Evolutionary conservation across 345 rosid genomes (phyloP).

Genomic region (Sonneratia caseolaris): DNA sequence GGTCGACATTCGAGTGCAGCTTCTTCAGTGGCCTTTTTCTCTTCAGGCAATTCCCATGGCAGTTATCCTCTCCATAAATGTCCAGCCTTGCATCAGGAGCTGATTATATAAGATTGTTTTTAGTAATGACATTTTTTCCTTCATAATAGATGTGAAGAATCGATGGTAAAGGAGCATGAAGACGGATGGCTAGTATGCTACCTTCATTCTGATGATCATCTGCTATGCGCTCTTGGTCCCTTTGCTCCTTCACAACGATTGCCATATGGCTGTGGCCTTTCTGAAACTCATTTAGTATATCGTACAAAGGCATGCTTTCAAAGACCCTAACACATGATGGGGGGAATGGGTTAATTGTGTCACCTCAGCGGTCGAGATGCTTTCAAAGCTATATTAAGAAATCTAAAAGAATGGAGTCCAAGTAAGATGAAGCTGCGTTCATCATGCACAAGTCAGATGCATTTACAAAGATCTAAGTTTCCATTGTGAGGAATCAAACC

Average conservation of each 20-base stretch:
- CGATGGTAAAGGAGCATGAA: not conserved
- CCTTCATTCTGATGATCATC: slow-evolving; percentile 9
- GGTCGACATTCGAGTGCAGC: slow-evolving; percentile 8
- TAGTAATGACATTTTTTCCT: not conserved
- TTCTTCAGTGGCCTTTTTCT: slow-evolving; percentile 17
- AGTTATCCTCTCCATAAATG: slow-evolving; percentile 19
- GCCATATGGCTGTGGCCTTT: slow-evolving; percentile 76
- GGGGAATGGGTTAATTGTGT: not conserved
- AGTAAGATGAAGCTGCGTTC: too few relatives aligned
- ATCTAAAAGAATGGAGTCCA: too few relatives aligned
- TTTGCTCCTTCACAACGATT: slow-evolving; percentile 33
- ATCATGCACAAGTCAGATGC: not conserved
- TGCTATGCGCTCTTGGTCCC: slow-evolving; percentile 12
- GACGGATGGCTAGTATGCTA: not conserved
- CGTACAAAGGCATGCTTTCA: slow-evolving; percentile 46
- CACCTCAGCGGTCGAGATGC: not conserved
- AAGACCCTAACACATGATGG: slow-evolving; percentile 22
- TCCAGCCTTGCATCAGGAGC: slow-evolving; percentile 30
- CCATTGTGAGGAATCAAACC: not conserved
- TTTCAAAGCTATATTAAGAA: too few relatives aligned
- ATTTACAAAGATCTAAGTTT: not conserved
- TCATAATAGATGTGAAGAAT: not conserved
- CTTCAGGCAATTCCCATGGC: slow-evolving; percentile 7
- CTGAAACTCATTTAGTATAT: slow-evolving; percentile 61
- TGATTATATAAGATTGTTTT: not conserved